Conservation (phyloP, 176 grass and related monocot species). For the Hsuehochloa calcarea region DNA sequence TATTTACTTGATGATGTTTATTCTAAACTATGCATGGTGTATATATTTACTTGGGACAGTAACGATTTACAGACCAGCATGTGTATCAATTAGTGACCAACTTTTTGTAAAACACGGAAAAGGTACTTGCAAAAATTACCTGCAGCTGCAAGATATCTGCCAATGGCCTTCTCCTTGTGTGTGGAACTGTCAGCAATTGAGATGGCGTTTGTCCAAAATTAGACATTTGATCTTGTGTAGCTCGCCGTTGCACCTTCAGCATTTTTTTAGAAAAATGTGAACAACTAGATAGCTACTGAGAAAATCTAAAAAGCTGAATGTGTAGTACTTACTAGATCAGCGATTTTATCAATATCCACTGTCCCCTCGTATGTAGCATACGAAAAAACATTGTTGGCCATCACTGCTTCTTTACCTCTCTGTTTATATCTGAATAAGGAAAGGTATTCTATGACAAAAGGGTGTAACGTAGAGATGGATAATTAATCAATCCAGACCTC, state of each 20-base stretch:
- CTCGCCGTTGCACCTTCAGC: slow-evolving; percentile 71
- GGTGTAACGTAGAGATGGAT: slow-evolving; percentile 6
- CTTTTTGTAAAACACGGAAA: not conserved
- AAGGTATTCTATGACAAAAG: slow-evolving; percentile 18
- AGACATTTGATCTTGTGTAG: slow-evolving; percentile 81
- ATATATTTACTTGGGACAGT: not conserved
- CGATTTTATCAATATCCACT: slow-evolving; percentile 90
- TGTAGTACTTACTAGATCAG: slow-evolving; percentile 68
- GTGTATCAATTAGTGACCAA: not conserved
- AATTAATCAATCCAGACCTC: slow-evolving; percentile 26
- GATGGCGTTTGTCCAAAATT: slow-evolving; percentile 96
- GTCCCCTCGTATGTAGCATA: slow-evolving; percentile 90
- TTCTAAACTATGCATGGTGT: slow-evolving; percentile 25
- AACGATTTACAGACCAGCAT: slow-evolving; percentile 22
- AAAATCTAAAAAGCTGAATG: slow-evolving; percentile 21
- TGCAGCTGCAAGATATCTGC: slow-evolving; percentile 80
- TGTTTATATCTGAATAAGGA: slow-evolving; percentile 86
- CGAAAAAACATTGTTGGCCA: slow-evolving; percentile 90
- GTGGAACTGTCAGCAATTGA: slow-evolving; percentile 76
- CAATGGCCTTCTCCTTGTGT: slow-evolving; percentile 63
- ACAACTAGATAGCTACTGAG: slow-evolving; percentile 13
- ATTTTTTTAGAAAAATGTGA: slow-evolving; percentile 37
- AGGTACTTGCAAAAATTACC: slow-evolving; percentile 42
- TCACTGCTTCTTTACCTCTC: slow-evolving; percentile 84
- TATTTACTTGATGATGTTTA: not conserved